Conservation (phyloP, 805 yeast species). For the Zygoascus ofunaensis region DNA sequence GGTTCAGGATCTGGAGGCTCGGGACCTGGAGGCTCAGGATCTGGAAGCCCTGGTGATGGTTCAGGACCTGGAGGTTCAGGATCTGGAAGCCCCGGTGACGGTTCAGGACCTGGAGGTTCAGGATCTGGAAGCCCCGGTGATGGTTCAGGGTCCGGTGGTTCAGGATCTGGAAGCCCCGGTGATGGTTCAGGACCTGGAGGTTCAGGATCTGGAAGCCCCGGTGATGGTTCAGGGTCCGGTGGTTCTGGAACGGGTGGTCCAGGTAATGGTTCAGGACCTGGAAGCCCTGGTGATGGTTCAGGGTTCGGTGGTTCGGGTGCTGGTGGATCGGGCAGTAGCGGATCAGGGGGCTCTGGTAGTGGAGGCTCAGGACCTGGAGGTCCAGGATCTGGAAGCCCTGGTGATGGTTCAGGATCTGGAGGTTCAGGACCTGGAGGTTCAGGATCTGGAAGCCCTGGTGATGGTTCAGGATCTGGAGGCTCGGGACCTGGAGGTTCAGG, state of each 20-base stretch:
- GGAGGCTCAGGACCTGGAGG: background rate
- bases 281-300: background rate
- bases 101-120: slow-evolving; percentile 1
- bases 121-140: slow-evolving; percentile 2
- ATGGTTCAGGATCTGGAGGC: slow-evolving; percentile 1
- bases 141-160: slow-evolving; percentile 6
- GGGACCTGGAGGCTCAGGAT: slow-evolving; percentile 1
- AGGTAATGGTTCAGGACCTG: background rate
- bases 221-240: background rate
- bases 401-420: slow-evolving; percentile 4
- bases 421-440: slow-evolving; percentile 3
- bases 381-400: background rate
- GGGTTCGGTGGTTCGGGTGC: background rate
- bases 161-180: slow-evolving; percentile 5
- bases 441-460: background rate
- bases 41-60: background rate
- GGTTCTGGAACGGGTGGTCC: slow-evolving; percentile 1
- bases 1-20: slow-evolving; percentile 1
- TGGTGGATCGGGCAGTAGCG: background rate
- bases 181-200: slow-evolving; percentile 2
- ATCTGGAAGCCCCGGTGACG: background rate
- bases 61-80: background rate
- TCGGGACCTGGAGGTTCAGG: slow-evolving; percentile 1
- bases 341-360: background rate
- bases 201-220: background rate